A percentile compares a stretch with the other conserved stretches of the same genome.
phyloP scores from a whole-genome alignment of 2,329 filamentous ascomycete species.

The Trichophaea hybrida region DNA sequence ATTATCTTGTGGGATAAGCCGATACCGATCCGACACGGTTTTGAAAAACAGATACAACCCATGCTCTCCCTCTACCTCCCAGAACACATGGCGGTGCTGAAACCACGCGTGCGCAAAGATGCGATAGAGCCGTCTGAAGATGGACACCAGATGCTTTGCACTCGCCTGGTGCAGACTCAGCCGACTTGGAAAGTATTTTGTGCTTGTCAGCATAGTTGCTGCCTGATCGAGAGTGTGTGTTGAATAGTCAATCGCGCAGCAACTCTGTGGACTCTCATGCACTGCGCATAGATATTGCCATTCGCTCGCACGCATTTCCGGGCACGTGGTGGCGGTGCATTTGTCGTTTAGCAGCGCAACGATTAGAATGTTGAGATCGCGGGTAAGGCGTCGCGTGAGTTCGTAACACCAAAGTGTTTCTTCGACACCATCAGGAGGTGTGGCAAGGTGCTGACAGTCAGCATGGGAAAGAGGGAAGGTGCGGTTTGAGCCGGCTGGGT shows the following conservation, averaged over 20 bases:
- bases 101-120: conserved; percentile 99
- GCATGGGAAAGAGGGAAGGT: conserved; percentile 55
- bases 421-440: conserved; percentile 68
- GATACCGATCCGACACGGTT: conserved; percentile 85
- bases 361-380: conserved; percentile 84
- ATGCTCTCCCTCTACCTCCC: conserved; percentile 79
- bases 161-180: conserved; percentile 36
- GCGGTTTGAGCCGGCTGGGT: conserved; percentile 35
- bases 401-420: conserved; percentile 93
- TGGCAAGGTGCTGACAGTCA: conserved; percentile 60
- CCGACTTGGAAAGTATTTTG: conserved; percentile 87
- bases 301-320: conserved; percentile 95
- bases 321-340: conserved; percentile 78
- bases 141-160: conserved; percentile 77
- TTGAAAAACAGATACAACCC: conserved; percentile 95
- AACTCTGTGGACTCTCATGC: conserved; percentile 89
- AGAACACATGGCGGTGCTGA: conserved; percentile 88
- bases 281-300: conserved; percentile 99
- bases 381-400: conserved; percentile 86
- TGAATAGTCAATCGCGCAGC: conserved; percentile 97
- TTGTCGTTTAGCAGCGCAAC: conserved; percentile 83
- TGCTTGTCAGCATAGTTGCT: conserved; percentile 81
- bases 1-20: conserved; percentile 78
- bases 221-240: conserved; percentile 98
- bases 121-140: conserved; percentile 83